Conservation (phyloP, 768 basidiomycete genomes). For the Flagelloscypha sp. region DNA sequence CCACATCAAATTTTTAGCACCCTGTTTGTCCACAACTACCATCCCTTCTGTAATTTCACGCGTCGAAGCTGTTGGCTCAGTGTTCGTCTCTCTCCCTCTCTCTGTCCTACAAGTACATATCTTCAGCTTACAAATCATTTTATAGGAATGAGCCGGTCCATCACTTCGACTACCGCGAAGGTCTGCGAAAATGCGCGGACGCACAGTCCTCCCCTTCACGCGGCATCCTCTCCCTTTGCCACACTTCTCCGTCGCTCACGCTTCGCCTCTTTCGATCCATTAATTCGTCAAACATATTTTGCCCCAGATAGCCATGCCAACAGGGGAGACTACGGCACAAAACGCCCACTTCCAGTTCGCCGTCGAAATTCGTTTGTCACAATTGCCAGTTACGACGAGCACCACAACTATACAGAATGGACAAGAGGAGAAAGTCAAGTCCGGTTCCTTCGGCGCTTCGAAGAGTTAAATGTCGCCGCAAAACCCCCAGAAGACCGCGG, state of each 20-base stretch:
- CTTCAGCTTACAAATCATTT: no score
- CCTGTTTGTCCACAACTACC: no score
- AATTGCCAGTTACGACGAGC: conserved; percentile 57
- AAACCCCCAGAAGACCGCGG: conserved; percentile 14
- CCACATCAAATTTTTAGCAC: no score
- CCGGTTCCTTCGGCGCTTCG: conserved; percentile 58
- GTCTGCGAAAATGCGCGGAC: no score
- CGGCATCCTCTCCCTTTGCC: conserved; percentile 62
- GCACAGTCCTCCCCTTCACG: no score
- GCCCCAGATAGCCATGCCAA: conserved; percentile 60
- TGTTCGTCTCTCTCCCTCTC: no score
- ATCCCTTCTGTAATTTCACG: no score
- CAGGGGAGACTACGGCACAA: conserved; percentile 80
- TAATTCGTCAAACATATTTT: conserved; percentile 71
- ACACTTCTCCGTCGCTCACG: conserved; percentile 73
- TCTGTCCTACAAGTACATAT: no score
- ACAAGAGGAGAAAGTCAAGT: conserved; percentile 55
- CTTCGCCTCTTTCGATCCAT: conserved; percentile 72
- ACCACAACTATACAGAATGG: conserved; percentile 74
- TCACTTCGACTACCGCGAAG: no score
- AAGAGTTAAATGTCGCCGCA: conserved; percentile 47
- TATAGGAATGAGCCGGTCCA: no score
- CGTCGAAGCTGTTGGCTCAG: no score
- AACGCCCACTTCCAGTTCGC: conserved; percentile 68
- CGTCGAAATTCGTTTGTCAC: conserved; percentile 58